Percentiles rank a stretch among this genome's conserved stretches.
These are phyloP conservation scores for Apophysomyces variabilis DNA, from an alignment of 371 early-diverging fungal genomes.

Conservation along the genomic window DNA sequence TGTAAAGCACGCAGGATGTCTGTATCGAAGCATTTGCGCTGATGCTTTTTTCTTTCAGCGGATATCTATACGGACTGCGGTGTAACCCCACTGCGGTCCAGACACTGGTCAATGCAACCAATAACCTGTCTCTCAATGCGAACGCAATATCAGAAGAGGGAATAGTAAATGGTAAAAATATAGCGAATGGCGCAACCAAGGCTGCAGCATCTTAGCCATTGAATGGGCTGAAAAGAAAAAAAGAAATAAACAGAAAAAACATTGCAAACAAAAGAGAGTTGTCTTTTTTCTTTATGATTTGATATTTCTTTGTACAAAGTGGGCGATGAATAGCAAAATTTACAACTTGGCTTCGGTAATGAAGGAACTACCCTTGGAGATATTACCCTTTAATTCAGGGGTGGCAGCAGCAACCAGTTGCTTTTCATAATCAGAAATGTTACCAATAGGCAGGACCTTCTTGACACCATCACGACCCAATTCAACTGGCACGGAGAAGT, in stretches of 20 bases:
- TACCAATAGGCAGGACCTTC: slow-evolving; percentile 73
- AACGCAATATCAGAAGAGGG: slow-evolving; percentile 23
- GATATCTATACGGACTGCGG: slow-evolving; percentile 64
- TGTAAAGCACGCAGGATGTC: no score
- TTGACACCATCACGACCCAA: slow-evolving; percentile 79
- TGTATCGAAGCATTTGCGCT: not conserved
- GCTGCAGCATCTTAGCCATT: slow-evolving; percentile 7
- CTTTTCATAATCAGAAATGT: slow-evolving; percentile 72
- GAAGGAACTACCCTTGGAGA: slow-evolving; percentile 68
- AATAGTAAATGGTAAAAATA: slow-evolving; percentile 16
- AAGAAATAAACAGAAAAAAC: slow-evolving; percentile 9
- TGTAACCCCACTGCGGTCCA: slow-evolving; percentile 43
- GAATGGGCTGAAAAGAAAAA: slow-evolving; percentile 6
- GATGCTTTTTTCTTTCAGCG: slow-evolving; percentile 29
- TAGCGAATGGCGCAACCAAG: slow-evolving; percentile 23
- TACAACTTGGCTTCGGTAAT: slow-evolving; percentile 52
- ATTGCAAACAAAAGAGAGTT: slow-evolving; percentile 8
- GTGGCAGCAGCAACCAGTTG: slow-evolving; percentile 70
- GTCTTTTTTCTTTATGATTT: slow-evolving; percentile 1
- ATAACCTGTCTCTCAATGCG: slow-evolving; percentile 30
- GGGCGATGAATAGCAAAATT: slow-evolving; percentile 4
- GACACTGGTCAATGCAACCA: slow-evolving; percentile 35
- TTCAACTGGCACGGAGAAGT: slow-evolving; percentile 86
- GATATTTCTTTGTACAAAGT: slow-evolving; percentile 3
- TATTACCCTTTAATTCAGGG: slow-evolving; percentile 82